These are phyloP conservation scores for Globisporangium abappressorium DNA, from an alignment of 352 stramenopile species.

Conservation along the genomic window DNA sequence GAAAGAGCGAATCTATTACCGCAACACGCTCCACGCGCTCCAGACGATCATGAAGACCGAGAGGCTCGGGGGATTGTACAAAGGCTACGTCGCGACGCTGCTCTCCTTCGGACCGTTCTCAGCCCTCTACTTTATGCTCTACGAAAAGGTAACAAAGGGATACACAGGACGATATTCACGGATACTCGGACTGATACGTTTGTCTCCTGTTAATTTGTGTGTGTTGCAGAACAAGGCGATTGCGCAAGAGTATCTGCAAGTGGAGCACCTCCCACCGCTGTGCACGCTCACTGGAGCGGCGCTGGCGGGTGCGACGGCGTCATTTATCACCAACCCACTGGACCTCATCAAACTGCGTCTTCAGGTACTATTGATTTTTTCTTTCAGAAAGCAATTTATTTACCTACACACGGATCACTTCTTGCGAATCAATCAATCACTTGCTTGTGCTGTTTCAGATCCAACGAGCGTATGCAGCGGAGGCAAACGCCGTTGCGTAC, in stretches of 20 bases:
- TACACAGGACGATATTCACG: neutral
- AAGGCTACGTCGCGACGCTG: slow-evolving; percentile 93
- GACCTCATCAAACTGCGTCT: slow-evolving; percentile 96
- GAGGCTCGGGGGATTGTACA: slow-evolving; percentile 92
- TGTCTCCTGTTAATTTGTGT: neutral
- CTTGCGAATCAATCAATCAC: neutral
- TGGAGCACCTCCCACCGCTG: slow-evolving; percentile 46
- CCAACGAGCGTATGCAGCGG: slow-evolving; percentile 43
- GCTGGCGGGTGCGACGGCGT: slow-evolving; percentile 87
- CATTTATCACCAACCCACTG: slow-evolving; percentile 96
- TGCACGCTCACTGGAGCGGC: slow-evolving; percentile 74
- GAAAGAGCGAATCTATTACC: slow-evolving; percentile 76
- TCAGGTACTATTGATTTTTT: slow-evolving; percentile 66
- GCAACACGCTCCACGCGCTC: slow-evolving; percentile 88
- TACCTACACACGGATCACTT: neutral
- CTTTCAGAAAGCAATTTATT: neutral
- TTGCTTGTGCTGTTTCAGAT: slow-evolving; percentile 28
- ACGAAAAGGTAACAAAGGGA: slow-evolving; percentile 73
- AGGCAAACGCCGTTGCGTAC: slow-evolving; percentile 37
- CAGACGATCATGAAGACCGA: slow-evolving; percentile 90
- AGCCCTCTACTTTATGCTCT: slow-evolving; percentile 98
- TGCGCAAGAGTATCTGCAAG: slow-evolving; percentile 35
- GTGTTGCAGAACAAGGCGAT: slow-evolving; percentile 48
- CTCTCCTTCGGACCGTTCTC: slow-evolving; percentile 97
- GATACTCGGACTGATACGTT: neutral